These are phyloP conservation scores for Cutaneotrichosporon dermatis DNA, from an alignment of 1,284 basidiomycete genomes.

Conservation along the genomic window DNA sequence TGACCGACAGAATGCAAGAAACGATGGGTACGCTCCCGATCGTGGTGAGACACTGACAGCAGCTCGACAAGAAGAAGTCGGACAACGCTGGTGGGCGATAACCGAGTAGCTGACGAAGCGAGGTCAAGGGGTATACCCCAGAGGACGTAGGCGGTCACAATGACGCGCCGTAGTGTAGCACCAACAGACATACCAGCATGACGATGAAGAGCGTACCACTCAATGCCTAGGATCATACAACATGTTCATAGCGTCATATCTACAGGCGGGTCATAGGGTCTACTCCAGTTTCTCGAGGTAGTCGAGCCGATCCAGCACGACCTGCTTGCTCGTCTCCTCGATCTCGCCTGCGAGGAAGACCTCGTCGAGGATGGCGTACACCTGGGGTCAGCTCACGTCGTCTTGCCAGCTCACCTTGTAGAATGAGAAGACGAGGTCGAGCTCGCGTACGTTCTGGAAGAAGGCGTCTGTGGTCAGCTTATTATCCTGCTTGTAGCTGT, in stretches of 20 bases:
- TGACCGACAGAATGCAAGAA: slow-evolving; percentile 42
- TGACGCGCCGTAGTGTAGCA: too few species aligned
- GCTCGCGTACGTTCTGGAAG: slow-evolving; percentile 96
- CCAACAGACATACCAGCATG: too few species aligned
- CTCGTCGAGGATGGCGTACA: slow-evolving; percentile 95
- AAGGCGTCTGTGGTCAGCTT: slow-evolving; percentile 95
- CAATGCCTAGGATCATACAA: slow-evolving; percentile 10
- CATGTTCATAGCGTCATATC: not conserved
- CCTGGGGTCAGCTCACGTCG: slow-evolving; percentile 58
- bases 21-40: slow-evolving; percentile 43
- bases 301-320: slow-evolving; percentile 82
- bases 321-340: slow-evolving; percentile 95
- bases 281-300: slow-evolving; percentile 75
- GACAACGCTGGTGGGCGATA: not conserved
- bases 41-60: not conserved
- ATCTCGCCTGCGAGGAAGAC: slow-evolving; percentile 98
- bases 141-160: too few species aligned
- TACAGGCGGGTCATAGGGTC: not conserved
- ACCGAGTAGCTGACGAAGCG: too few species aligned
- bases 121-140: too few species aligned
- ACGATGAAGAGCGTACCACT: too few species aligned
- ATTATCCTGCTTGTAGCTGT: too few species aligned
- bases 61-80: slow-evolving; percentile 5
- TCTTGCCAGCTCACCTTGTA: slow-evolving; percentile 91
- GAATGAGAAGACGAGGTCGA: slow-evolving; percentile 96